phyloP scores from a whole-genome alignment of 192 early-diverging fungal genomes.

The Bifiguratus adelaidae region DNA sequence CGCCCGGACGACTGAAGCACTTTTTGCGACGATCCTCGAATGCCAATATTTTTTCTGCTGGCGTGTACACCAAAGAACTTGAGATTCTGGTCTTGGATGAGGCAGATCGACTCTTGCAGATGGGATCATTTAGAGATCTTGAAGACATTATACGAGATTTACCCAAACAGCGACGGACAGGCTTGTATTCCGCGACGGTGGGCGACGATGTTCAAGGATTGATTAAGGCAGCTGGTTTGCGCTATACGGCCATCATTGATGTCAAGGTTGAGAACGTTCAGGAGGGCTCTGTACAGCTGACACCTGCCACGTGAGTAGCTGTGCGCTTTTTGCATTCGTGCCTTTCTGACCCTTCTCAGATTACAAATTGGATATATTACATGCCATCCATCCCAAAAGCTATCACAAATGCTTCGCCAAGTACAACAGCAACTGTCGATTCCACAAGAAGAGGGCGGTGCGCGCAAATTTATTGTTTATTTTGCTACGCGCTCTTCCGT shows the following conservation, averaged over 20 bases:
- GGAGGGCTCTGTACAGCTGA: constrained; percentile 35
- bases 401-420: constrained; percentile 54
- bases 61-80: constrained; percentile 65
- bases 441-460: constrained; percentile 11
- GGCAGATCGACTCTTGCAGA: constrained; percentile 86
- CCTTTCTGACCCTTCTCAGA: constrained; percentile 23
- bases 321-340: too few species aligned
- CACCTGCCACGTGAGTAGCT: constrained; percentile 40
- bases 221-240: constrained; percentile 74
- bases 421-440: constrained; percentile 15
- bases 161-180: constrained; percentile 92
- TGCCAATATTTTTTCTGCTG: constrained; percentile 21
- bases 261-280: constrained; percentile 76
- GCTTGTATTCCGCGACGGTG: constrained; percentile 96
- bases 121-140: constrained; percentile 84
- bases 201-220: constrained; percentile 77
- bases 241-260: constrained; percentile 83
- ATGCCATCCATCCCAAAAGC: constrained; percentile 72
- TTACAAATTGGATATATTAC: constrained; percentile 66
- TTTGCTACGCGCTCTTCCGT: constrained; percentile 94
- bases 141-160: constrained; percentile 67
- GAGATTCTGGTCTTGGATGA: constrained; percentile 91
- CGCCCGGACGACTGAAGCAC: constrained; percentile 84
- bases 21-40: constrained; percentile 35
- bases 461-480: constrained; percentile 87